Conservation (phyloP, 2,329 filamentous ascomycete species). For the Aureobasidium pullulans region DNA sequence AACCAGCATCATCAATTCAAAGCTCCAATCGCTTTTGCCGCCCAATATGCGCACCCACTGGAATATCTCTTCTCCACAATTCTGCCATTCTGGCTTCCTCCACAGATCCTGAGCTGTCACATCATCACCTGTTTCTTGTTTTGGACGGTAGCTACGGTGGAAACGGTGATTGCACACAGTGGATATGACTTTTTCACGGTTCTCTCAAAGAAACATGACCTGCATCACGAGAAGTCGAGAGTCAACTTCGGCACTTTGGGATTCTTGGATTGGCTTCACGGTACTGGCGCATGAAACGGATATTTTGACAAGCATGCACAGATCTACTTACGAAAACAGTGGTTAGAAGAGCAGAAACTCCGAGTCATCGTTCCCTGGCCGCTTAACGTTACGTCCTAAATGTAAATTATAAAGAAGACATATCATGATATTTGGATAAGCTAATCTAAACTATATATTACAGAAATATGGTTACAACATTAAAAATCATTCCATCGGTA, state of each 20-base stretch:
- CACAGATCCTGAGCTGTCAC: conserved; percentile 2
- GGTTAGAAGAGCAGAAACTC: no score
- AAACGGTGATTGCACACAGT: conserved; percentile 12
- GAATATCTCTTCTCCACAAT: conserved; percentile 13
- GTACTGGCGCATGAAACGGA: not conserved
- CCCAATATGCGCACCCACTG: conserved; percentile 13
- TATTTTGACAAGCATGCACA: no score
- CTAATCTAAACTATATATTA: not conserved
- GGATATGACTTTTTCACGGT: conserved; percentile 12
- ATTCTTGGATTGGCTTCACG: conserved; percentile 7
- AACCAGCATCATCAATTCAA: conserved; percentile 14
- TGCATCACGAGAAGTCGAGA: conserved; percentile 12
- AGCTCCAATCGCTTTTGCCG: conserved; percentile 10
- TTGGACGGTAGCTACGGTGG: not conserved
- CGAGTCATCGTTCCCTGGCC: no score
- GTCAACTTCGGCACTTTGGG: conserved; percentile 14
- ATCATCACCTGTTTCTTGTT: not conserved
- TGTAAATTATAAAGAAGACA: no score
- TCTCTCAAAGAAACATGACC: not conserved
- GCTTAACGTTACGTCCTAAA: no score
- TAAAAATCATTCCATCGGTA: not conserved
- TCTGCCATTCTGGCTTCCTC: conserved; percentile 5
- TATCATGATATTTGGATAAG: no score
- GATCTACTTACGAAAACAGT: no score
- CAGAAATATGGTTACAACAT: not conserved